Evolutionary conservation across 257 asterid genomes (phyloP), one percentile per base, ranked within the genome.

Genomic region (Haberlea rhodopensis): DNA sequence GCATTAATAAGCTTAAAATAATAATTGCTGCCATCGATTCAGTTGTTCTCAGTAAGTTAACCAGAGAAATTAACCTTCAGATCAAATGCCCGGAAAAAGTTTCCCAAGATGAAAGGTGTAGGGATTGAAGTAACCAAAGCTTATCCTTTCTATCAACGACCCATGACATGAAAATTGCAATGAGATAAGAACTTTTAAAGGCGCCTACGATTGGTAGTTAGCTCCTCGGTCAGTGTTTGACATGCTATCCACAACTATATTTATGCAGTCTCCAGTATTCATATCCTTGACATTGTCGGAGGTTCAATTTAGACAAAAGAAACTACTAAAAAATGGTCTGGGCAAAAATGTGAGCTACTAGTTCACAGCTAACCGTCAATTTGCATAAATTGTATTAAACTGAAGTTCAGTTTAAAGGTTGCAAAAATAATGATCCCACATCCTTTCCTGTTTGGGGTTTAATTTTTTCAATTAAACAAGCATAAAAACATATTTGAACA

Each of bases 1-100:
- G n/a, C 68, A 28, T 29, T 32, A 49, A 34, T 16, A n/a, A 58
- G 60, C 32, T 25, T 13, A 10, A 68, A 63, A 60, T 19, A 52
- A 4, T 25, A n/a, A 19, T 54, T 53, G 58, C 60, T 18, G 8
- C 29, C 18, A 32, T 25, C 32, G 3, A 34, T 31, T 28, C 13
- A 58, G 29, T 32, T 62, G 6, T 18, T 53, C 69, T 51, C 19
- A 5, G 22, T 8, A 21, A 45, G 22, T 60, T 65, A 43, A 59
- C 57, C 54, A 21, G 20, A 20, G 37, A 60, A 31, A 8, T 53
- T 27, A 60, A 45, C 48, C 27, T 61, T 28, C 48, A 8, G 9
- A 11, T 63, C 16, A 49, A 49, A 37, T 26, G 16, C 32, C 55
- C 24, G 27, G 48, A 23, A 43, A 5, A 53, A 55, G 23, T 28